phyloP scores from a whole-genome alignment of 2,329 filamentous ascomycete genomes.

The Monosporascus ibericus region DNA sequence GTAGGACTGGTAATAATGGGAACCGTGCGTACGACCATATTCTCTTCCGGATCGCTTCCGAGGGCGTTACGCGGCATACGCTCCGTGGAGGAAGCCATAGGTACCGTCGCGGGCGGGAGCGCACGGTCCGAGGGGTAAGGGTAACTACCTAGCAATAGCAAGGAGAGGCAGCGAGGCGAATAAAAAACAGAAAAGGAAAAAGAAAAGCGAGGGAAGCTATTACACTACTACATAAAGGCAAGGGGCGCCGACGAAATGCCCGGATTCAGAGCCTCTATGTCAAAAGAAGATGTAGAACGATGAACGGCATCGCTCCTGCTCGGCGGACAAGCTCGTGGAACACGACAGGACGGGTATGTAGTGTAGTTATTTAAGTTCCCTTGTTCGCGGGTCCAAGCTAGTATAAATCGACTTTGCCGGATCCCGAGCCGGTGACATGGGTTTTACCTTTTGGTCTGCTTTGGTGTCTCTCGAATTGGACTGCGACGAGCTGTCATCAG shows the following conservation, averaged over 20 bases:
- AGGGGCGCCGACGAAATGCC: constrained; percentile 9
- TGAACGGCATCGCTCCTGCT: constrained; percentile 18
- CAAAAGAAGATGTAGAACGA: constrained; percentile 11
- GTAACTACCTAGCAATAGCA: background rate
- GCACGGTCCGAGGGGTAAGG: background rate
- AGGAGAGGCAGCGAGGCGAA: background rate
- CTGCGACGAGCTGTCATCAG: background rate
- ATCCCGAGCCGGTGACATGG: background rate
- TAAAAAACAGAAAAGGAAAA: background rate
- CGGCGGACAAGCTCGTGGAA: background rate
- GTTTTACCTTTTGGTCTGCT: background rate
- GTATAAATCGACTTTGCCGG: background rate
- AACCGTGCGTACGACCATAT: constrained; percentile 47
- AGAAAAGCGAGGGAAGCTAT: background rate
- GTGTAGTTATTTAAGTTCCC: background rate
- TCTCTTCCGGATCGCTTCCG: constrained; percentile 35
- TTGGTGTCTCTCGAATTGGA: background rate
- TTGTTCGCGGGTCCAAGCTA: background rate
- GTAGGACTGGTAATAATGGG: constrained; percentile 37
- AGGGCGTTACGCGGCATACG: constrained; percentile 39
- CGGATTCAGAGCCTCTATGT: constrained; percentile 6
- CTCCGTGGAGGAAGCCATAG: constrained; percentile 48
- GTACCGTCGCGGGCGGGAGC: constrained; percentile 30
- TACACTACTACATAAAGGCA: constrained; percentile 5
- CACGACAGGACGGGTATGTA: background rate